These are phyloP conservation scores for Chlorencoelia australis DNA, from an alignment of 2,329 filamentous ascomycete genomes.

Conservation along the genomic window DNA sequence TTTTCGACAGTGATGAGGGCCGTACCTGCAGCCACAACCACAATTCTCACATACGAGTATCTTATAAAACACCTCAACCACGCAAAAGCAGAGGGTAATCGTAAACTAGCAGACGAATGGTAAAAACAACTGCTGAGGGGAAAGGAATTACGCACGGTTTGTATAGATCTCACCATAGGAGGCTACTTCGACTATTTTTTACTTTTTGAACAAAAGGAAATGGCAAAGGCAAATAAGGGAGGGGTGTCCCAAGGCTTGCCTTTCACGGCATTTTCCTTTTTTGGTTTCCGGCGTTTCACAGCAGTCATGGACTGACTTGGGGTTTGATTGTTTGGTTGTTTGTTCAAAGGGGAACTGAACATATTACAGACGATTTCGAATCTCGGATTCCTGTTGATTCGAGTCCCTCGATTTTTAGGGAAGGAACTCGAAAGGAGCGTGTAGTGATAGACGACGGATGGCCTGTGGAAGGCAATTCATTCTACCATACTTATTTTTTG, in stretches of 20 bases:
- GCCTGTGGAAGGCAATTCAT: too few species aligned
- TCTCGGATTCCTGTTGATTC: conserved; percentile 8
- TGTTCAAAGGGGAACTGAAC: not conserved
- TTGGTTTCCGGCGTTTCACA: conserved; percentile 14
- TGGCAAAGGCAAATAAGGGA: conserved; percentile 1
- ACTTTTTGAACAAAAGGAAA: conserved; percentile 1
- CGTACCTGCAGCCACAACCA: conserved; percentile 90
- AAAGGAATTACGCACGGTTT: conserved; percentile 7
- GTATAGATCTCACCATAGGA: conserved; percentile 13
- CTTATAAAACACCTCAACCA: conserved; percentile 30
- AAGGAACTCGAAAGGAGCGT: conserved; percentile 5
- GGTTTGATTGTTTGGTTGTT: conserved; percentile 1
- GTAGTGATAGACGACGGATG: conserved; percentile 16
- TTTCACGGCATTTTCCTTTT: conserved; percentile 11
- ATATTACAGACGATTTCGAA: conserved; percentile 10
- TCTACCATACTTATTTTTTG: too few species aligned
- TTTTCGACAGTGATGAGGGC: conserved; percentile 96
- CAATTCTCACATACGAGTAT: conserved; percentile 94
- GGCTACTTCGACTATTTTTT: too few species aligned
- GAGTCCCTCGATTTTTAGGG: too few species aligned
- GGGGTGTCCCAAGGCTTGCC: conserved; percentile 8
- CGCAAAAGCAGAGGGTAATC: conserved; percentile 19
- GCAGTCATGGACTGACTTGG: conserved; percentile 7
- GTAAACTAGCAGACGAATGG: conserved; percentile 14
- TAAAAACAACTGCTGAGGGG: conserved; percentile 3